These are phyloP conservation scores for Aureoboletus auriporus DNA, from an alignment of 768 basidiomycete species.

Conservation along the genomic window DNA sequence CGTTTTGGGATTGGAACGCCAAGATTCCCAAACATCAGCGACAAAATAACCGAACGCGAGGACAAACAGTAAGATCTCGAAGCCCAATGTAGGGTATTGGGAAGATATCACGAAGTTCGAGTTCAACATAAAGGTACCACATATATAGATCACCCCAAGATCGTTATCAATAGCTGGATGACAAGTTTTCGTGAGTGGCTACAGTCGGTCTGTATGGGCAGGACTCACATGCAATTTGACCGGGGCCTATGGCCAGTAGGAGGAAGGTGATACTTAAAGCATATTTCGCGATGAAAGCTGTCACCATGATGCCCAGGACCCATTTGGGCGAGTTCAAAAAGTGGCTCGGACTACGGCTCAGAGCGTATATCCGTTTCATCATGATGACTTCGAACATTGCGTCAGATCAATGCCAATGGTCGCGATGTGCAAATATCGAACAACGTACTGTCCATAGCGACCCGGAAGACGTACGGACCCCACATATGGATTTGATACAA, in stretches of 20 bases:
- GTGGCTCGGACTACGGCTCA: slow-evolving; percentile 4
- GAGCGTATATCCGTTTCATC: slow-evolving; percentile 16
- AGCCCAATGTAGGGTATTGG: slow-evolving; percentile 7
- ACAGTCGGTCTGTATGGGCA: background rate
- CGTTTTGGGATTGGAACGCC: background rate
- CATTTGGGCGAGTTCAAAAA: slow-evolving; percentile 7
- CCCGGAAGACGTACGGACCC: slow-evolving; percentile 10
- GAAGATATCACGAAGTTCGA: background rate
- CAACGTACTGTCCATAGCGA: slow-evolving; percentile 14
- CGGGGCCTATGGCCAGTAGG: slow-evolving; percentile 11
- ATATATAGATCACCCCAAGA: background rate
- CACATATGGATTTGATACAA: slow-evolving; percentile 13
- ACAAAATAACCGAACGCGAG: slow-evolving; percentile 13
- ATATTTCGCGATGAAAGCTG: slow-evolving; percentile 6
- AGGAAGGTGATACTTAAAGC: slow-evolving; percentile 3
- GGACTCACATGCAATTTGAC: slow-evolving; percentile 3
- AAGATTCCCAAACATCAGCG: slow-evolving; percentile 1
- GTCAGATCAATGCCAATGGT: background rate
- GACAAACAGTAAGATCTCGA: slow-evolving; percentile 14
- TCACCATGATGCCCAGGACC: slow-evolving; percentile 5
- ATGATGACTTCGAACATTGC: slow-evolving; percentile 9
- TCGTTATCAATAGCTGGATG: background rate
- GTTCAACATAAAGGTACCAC: background rate
- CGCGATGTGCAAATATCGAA: too few species aligned
- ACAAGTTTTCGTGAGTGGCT: background rate